These are phyloP conservation scores for Aspergillus biplanus DNA, from an alignment of 495 filamentous ascomycete genomes.

Conservation along the genomic window DNA sequence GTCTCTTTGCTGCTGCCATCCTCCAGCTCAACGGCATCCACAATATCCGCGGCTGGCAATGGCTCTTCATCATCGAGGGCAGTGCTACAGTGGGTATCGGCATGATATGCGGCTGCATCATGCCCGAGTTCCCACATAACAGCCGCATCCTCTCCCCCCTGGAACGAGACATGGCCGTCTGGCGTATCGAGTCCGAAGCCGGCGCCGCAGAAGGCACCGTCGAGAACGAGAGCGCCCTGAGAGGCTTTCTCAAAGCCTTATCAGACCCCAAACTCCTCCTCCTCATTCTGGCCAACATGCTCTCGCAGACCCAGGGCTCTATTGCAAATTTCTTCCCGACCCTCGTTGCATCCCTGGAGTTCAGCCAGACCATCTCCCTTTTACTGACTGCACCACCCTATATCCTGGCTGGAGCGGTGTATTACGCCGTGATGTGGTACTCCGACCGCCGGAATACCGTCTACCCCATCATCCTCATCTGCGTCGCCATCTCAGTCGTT, in stretches of 20 bases:
- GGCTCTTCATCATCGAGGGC: conserved; percentile 52
- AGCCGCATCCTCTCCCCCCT: conserved; percentile 28
- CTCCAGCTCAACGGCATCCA: conserved; percentile 49
- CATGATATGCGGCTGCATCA: conserved; percentile 40
- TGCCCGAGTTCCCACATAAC: conserved; percentile 44
- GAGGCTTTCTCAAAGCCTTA: conserved; percentile 29
- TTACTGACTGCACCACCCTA: conserved; percentile 24
- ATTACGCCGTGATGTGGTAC: conserved; percentile 32
- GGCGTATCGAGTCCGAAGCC: conserved; percentile 35
- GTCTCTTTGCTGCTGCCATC: conserved; percentile 58
- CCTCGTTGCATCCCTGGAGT: conserved; percentile 13
- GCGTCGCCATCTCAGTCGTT: conserved; percentile 27
- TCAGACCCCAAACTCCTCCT: conserved; percentile 31
- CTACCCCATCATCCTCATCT: conserved; percentile 29
- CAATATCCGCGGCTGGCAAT: conserved; percentile 56
- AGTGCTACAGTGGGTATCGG: conserved; percentile 47
- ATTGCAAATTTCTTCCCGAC: conserved; percentile 26
- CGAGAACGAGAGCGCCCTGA: conserved; percentile 24
- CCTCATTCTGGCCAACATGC: conserved; percentile 34
- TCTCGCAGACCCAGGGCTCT: conserved; percentile 34
- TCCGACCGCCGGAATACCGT: conserved; percentile 33
- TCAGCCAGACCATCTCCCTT: conserved; percentile 12
- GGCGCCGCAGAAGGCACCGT: conserved; percentile 31
- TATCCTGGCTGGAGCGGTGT: conserved; percentile 31
- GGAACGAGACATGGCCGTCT: conserved; percentile 34